Percentiles rank a stretch among this genome's conserved stretches.
phyloP scores from a whole-genome alignment of 108 stramenopile species.

The Pseudonitzschia delicatissima region DNA sequence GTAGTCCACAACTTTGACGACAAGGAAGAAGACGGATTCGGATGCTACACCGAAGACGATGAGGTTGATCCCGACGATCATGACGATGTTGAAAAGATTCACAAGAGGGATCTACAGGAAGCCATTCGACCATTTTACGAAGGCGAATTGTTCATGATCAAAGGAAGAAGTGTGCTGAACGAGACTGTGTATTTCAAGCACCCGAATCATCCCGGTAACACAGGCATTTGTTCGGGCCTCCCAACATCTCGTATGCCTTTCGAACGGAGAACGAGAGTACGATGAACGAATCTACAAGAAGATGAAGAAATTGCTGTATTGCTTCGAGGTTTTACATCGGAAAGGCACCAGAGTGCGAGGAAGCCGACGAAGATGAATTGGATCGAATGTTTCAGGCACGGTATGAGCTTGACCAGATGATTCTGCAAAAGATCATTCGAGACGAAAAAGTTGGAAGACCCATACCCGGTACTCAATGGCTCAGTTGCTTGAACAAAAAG shows the following conservation, averaged over 20 bases:
- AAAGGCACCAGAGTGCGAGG: not conserved
- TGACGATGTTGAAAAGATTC: not conserved
- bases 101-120: not conserved
- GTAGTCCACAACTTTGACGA: no score
- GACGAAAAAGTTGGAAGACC: no score
- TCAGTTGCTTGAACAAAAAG: no score
- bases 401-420: no score
- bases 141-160: not conserved
- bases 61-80: not conserved
- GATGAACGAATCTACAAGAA: not conserved
- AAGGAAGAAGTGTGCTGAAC: not conserved
- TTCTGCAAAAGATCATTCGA: no score
- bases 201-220: not conserved
- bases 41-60: not conserved
- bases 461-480: no score
- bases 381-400: no score
- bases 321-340: not conserved
- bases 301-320: not conserved
- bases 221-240: not conserved
- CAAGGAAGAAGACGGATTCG: not conserved
- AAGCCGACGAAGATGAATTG: no score
- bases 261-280: not conserved
- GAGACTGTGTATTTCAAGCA: conserved; percentile 3
- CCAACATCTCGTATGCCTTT: not conserved
- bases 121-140: not conserved